Evolutionary conservation across 2,329 filamentous ascomycete species (phyloP), one percentile per base, ranked within the genome.

Genomic region (Ceratocystis lukuohia): DNA sequence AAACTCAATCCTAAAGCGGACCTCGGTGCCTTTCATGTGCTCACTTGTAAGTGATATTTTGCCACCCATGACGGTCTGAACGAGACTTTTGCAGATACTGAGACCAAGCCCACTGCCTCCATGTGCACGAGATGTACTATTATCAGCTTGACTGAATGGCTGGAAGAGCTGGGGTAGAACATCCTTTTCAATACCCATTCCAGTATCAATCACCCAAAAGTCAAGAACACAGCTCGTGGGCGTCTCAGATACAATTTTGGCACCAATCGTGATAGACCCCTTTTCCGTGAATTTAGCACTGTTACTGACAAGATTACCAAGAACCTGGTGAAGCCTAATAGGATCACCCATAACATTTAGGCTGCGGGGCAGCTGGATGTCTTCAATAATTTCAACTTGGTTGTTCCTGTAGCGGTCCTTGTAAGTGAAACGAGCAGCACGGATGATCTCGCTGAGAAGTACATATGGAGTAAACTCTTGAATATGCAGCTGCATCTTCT

Each of bases 61-160:
- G 53, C 92, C 92, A 69, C 89, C 86, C 83, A 96, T 92, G 76
- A 96, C 92, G 22, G 89, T 90, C 76, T 96, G 89, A 69, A 96
- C 91, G 56, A 96, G 85, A 0, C 89, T 92, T 76, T 96, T 96
- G 82, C 92, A 96, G 70, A 96, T 96, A 72, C 89, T 95, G 56
- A 96, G 80, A 1, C 92, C 92, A 1, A 96, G 84, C 28, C 92
- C 92, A 70, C 91, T 96, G 56, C 92, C 92, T 50, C 92, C 92
- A 71, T 96, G 96, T 73, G 91, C 94, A 64, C 92, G 82, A 65
- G 91, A 91, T 2, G 91, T 96, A 71, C 89, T 94, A 61, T 88
- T 88, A 75, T 96, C 92, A 1, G 93, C 92, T 75, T 96, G 92
- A 66, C 89, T 93, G 73, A 96, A 96, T 0, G 92, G 92, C 71